Conservation (phyloP, 2,329 filamentous ascomycete species). For the Hirsutella rhossiliensis region DNA sequence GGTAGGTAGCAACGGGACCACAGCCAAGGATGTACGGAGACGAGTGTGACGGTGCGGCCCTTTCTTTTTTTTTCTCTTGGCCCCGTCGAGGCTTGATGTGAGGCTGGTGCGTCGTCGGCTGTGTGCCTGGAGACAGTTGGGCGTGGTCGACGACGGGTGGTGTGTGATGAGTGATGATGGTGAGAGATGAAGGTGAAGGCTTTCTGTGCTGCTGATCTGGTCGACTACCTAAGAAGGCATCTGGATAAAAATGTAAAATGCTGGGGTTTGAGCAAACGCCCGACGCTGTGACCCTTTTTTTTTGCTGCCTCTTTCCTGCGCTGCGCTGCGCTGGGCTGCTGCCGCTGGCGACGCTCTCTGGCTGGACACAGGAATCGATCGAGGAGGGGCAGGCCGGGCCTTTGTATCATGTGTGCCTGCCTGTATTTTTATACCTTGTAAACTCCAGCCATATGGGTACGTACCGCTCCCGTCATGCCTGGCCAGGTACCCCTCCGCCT, state of each 20-base stretch:
- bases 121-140: not conserved
- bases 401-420: slow-evolving; percentile 29
- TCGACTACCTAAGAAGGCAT: not conserved
- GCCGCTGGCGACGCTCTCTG: not conserved
- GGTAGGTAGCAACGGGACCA: not conserved
- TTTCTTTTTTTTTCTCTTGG: not conserved
- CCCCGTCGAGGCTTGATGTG: not conserved
- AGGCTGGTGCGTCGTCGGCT: not conserved
- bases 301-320: not conserved
- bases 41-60: not conserved
- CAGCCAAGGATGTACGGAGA: not conserved
- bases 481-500: not conserved
- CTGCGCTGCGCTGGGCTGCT: not conserved
- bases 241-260: not conserved
- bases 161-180: no score
- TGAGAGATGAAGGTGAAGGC: no score
- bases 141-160: no score
- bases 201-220: no score
- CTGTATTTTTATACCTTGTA: slow-evolving; percentile 30
- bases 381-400: slow-evolving; percentile 30
- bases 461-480: not conserved
- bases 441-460: not conserved
- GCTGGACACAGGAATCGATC: slow-evolving; percentile 18
- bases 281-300: not conserved
- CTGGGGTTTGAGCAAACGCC: not conserved